These are phyloP conservation scores for Aspergillus affinis DNA, from an alignment of 495 filamentous ascomycete genomes.

Conservation along the genomic window DNA sequence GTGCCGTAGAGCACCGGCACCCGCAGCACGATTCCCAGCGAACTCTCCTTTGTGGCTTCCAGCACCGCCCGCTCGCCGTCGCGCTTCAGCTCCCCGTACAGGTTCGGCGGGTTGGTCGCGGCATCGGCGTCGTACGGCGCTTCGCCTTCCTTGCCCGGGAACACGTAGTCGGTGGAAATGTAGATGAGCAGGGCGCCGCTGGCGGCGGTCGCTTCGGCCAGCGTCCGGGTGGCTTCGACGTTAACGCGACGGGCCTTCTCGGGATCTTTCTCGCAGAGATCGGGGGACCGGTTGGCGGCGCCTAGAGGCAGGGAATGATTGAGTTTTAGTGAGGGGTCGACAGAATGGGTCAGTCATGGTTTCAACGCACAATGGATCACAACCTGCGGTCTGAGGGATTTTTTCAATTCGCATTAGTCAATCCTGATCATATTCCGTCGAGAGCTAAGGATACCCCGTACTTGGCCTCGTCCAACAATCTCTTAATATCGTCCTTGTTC, in stretches of 20 bases:
- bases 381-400: constrained; percentile 63
- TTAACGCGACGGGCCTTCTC: constrained; percentile 74
- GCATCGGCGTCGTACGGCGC: constrained; percentile 77
- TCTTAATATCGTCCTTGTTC: constrained; percentile 59
- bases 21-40: constrained; percentile 67
- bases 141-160: constrained; percentile 75
- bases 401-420: constrained; percentile 15
- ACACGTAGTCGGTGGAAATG: constrained; percentile 96
- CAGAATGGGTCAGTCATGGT: not conserved
- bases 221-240: constrained; percentile 62
- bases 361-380: constrained; percentile 74
- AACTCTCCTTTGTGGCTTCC: constrained; percentile 51
- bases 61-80: constrained; percentile 79
- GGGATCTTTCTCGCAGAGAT: constrained; percentile 78
- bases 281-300: constrained; percentile 89
- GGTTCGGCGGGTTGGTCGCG: constrained; percentile 68
- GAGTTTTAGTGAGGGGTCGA: constrained; percentile 10
- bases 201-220: constrained; percentile 65
- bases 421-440: too few species aligned
- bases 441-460: constrained; percentile 21
- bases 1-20: constrained; percentile 88
- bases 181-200: constrained; percentile 76
- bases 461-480: constrained; percentile 57
- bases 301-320: constrained; percentile 44
- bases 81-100: constrained; percentile 86